Conservation (phyloP, 1,139 yeast genomes). For the Geotrichum phurueaensis region DNA sequence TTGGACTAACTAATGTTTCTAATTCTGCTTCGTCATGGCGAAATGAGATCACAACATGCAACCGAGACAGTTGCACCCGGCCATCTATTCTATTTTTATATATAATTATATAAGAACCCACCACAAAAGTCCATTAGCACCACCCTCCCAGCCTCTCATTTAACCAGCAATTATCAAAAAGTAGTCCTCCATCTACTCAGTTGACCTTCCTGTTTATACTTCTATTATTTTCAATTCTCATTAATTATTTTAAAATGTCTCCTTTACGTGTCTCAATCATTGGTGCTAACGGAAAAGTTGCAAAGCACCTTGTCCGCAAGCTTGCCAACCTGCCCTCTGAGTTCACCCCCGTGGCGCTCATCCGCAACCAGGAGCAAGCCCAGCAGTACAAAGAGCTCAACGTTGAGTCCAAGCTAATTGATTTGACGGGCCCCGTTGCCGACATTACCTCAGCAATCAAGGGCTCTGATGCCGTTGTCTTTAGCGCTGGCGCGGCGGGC, state of each 20-base stretch:
- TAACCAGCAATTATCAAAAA: neutral
- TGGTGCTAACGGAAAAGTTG: constrained; percentile 62
- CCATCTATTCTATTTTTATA: neutral
- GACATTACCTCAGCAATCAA: constrained; percentile 39
- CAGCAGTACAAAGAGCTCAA: constrained; percentile 37
- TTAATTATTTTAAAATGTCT: constrained; percentile 3
- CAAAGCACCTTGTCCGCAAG: constrained; percentile 39
- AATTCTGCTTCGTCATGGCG: neutral
- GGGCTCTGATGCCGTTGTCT: constrained; percentile 54
- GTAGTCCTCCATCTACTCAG: neutral
- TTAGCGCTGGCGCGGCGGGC: constrained; percentile 63
- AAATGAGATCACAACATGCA: neutral
- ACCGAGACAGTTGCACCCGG: neutral
- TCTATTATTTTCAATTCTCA: neutral
- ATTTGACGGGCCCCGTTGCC: constrained; percentile 34
- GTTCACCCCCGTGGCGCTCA: constrained; percentile 45
- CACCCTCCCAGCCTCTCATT: neutral
- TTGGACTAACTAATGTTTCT: neutral
- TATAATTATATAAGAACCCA: too few species aligned
- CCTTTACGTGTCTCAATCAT: constrained; percentile 41
- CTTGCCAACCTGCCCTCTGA: constrained; percentile 30
- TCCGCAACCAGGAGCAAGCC: constrained; percentile 46
- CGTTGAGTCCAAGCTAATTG: constrained; percentile 39
- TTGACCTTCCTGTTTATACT: neutral
- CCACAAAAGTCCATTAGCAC: neutral